A percentile compares a stretch with the other conserved stretches of the same genome.
These are phyloP conservation scores for Westerdykella sp. DNA, from an alignment of 2,329 filamentous ascomycete genomes.

Conservation along the genomic window DNA sequence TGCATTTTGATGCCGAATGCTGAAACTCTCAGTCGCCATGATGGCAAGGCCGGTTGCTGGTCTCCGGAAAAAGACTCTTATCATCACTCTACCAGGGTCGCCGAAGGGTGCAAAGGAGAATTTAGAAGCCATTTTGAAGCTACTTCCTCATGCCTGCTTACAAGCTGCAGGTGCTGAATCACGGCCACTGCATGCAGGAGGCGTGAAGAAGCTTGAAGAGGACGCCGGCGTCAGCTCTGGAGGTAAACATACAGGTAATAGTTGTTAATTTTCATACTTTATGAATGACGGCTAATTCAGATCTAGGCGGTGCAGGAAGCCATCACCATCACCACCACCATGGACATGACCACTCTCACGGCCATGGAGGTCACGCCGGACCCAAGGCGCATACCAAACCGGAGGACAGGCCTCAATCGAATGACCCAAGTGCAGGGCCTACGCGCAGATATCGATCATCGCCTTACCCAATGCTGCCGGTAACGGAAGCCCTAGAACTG, in stretches of 20 bases:
- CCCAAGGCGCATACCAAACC: conserved; percentile 66
- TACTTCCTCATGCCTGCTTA: conserved; percentile 90
- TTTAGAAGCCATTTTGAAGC: conserved; percentile 76
- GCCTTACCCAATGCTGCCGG: conserved; percentile 85
- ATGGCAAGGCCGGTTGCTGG: conserved; percentile 95
- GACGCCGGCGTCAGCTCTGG: conserved; percentile 57
- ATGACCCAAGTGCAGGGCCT: conserved; percentile 54
- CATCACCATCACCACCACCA: conserved; percentile 44
- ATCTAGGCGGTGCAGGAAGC: conserved; percentile 18
- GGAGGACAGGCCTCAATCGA: conserved; percentile 51
- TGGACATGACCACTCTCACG: conserved; percentile 54
- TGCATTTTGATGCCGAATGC: conserved; percentile 1
- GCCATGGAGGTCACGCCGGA: conserved; percentile 45
- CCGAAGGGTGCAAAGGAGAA: conserved; percentile 96
- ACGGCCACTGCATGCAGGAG: conserved; percentile 69
- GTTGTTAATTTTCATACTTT: not conserved
- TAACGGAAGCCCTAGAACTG: conserved; percentile 69
- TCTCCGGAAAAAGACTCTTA: conserved; percentile 70
- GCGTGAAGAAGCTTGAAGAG: conserved; percentile 73
- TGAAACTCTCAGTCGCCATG: conserved; percentile 65
- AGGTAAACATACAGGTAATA: conserved; percentile 18
- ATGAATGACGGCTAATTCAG: not conserved
- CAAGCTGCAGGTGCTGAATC: conserved; percentile 83
- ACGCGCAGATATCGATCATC: conserved; percentile 73
- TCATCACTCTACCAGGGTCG: conserved; percentile 86